phyloP scores from a whole-genome alignment of 106 monocot genomes.

The Gastrodia elata region DNA sequence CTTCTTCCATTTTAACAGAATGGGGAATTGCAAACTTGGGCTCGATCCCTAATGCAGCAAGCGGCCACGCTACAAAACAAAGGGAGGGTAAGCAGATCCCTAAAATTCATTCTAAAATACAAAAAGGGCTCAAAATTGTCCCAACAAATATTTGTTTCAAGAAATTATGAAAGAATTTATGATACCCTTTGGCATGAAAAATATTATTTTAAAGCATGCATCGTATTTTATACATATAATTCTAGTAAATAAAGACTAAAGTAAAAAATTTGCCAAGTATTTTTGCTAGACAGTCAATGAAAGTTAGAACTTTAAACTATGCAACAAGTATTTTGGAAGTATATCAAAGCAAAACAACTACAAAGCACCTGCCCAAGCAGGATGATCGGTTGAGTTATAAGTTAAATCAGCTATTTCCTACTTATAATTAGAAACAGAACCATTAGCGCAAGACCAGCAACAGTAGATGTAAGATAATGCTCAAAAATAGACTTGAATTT shows the following conservation, averaged over 20 bases:
- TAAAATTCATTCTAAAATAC: not conserved
- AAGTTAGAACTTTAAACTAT: no score
- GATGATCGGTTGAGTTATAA: not conserved
- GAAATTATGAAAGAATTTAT: not conserved
- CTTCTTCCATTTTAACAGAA: conserved; percentile 90
- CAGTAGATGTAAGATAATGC: not conserved
- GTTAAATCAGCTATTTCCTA: not conserved
- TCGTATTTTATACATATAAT: not conserved
- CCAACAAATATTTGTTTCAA: not conserved
- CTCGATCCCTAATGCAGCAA: conserved; percentile 84
- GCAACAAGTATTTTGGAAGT: no score
- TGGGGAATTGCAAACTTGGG: conserved; percentile 91
- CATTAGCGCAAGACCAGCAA: not conserved
- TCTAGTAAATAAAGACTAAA: not conserved
- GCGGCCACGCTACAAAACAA: conserved; percentile 79
- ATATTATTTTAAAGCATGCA: not conserved
- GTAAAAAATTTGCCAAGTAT: no score
- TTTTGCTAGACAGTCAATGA: no score
- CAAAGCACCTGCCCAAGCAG: not conserved
- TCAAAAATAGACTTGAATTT: not conserved
- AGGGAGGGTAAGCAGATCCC: not conserved
- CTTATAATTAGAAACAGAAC: not conserved
- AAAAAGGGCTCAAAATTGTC: not conserved
- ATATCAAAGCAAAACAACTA: no score
- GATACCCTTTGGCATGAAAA: not conserved